phyloP scores from a whole-genome alignment of 345 rosid species.

The Reutealis trisperma region DNA sequence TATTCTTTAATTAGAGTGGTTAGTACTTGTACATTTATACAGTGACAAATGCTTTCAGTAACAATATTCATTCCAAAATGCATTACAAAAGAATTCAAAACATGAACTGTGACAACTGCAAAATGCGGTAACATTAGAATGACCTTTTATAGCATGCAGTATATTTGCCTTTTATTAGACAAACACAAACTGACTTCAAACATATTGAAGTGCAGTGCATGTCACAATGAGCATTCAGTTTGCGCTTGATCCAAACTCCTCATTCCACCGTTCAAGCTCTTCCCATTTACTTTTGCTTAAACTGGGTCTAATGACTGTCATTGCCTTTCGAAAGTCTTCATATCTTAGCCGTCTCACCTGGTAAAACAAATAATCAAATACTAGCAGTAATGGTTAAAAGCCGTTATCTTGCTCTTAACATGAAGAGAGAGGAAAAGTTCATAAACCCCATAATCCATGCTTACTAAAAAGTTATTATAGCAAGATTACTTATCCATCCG shows the following conservation, averaged over 20 bases:
- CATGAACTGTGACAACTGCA: too few species aligned
- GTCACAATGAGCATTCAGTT: constrained; percentile 25
- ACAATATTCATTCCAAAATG: too few species aligned
- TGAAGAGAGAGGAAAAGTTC: too few species aligned
- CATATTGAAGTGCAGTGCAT: neutral
- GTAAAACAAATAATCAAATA: neutral
- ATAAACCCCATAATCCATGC: neutral
- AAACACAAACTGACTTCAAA: too few species aligned
- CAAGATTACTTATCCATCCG: neutral
- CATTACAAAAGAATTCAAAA: too few species aligned
- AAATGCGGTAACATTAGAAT: too few species aligned
- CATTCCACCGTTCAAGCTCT: constrained; percentile 89
- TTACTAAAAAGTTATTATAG: neutral
- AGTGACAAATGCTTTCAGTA: too few species aligned
- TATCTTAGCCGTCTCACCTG: constrained; percentile 82
- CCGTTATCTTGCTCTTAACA: neutral
- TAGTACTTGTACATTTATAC: too few species aligned
- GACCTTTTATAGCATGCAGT: too few species aligned
- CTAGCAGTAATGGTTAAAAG: neutral
- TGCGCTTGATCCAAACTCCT: constrained; percentile 67
- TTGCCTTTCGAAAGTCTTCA: constrained; percentile 77
- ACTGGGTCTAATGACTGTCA: constrained; percentile 88
- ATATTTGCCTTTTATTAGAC: too few species aligned
- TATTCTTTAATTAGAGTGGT: too few species aligned
- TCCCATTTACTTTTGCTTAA: constrained; percentile 88